These are phyloP conservation scores for Adiantum capillusveneris DNA, from an alignment of 75 land plant species.

Conservation along the genomic window DNA sequence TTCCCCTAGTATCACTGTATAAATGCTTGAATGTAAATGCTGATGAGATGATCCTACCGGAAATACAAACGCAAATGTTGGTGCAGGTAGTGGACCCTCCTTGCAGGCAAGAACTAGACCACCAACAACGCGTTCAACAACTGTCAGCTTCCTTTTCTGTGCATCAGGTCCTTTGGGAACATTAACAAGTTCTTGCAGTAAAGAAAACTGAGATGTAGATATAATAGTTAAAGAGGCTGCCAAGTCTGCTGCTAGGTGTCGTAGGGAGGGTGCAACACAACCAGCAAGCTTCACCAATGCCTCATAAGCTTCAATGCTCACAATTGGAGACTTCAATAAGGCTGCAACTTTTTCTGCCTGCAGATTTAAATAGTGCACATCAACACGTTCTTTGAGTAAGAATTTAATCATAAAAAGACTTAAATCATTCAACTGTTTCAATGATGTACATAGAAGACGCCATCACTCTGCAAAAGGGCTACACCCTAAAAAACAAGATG, in stretches of 20 bases:
- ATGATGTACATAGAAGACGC: no score
- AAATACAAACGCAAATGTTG: slow-evolving; percentile 77
- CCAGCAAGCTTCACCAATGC: slow-evolving; percentile 70
- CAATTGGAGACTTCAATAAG: slow-evolving; percentile 67
- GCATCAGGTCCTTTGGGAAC: slow-evolving; percentile 18
- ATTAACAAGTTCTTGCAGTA: slow-evolving; percentile 41
- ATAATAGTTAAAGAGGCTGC: slow-evolving; percentile 72
- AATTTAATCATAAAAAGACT: background rate
- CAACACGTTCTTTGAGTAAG: background rate
- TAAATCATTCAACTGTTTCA: background rate
- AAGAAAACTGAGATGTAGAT: slow-evolving; percentile 26
- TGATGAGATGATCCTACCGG: slow-evolving; percentile 55
- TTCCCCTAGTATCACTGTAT: no score
- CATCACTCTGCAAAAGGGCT: no score
- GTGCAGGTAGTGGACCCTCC: slow-evolving; percentile 85
- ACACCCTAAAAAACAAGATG: no score
- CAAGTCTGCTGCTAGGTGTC: slow-evolving; percentile 76
- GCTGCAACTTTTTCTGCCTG: slow-evolving; percentile 81
- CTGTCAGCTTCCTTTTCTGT: slow-evolving; percentile 21
- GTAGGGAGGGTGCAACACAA: slow-evolving; percentile 66
- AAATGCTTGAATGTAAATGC: background rate
- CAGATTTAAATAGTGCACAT: background rate
- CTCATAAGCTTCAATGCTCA: slow-evolving; percentile 65
- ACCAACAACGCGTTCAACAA: slow-evolving; percentile 61
- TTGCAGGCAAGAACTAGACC: slow-evolving; percentile 67